Base-by-base conservation (phyloP, 192 early-diverging fungal genomes). In the Gigaspora rosea region DNA sequence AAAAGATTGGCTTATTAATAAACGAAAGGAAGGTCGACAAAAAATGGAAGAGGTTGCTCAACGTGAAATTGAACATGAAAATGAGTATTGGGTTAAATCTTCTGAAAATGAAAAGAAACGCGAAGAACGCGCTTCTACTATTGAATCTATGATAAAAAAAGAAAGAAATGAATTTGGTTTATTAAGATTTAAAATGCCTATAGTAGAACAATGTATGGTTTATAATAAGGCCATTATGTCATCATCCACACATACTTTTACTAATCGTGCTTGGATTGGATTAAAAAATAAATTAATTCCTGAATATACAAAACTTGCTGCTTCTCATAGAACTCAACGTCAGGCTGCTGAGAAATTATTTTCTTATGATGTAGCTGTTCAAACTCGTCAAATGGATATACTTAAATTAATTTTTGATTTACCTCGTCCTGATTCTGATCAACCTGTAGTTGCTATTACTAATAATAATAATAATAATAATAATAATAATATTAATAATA, bases 241-340 rank as follows among this genome's bases (percentile, higher is more conserved):
- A 27, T 22, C 32, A 18, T 57, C 56, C 10, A 58, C 56, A 4
- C 27, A n/a, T 35, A 13, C 36, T 57, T 58, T 72, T 57, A 72
- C 71, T 20, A 52, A 72, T 57, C 50, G 71, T 22, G 71, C 71
- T 41, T 72, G 71, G 71, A 54, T 57, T 54, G 50, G 50, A 22
- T 47, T 72, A n/a, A 54, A 32, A 41, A 72, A 72, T 32, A 72
- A 57, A n/a, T 41, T 72, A 72, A 72, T 72, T 46, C 50, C 52
- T 13, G 71, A 72, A 46, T 57, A 72, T 72, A n/a, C 9, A 11
- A 27, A 68, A 12, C 8, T 68, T 6, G 36, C 48, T 4, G 10
- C 20, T 8, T 2, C 47, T 51, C 47, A 49, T 36, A 47, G 22
- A 13, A 12, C 20, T n/a, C 41, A 50, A 68, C 18, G 66, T 49